These are phyloP conservation scores for Chrysosporium keratinophilum DNA, from an alignment of 2,329 filamentous ascomycete genomes.

Conservation along the genomic window DNA sequence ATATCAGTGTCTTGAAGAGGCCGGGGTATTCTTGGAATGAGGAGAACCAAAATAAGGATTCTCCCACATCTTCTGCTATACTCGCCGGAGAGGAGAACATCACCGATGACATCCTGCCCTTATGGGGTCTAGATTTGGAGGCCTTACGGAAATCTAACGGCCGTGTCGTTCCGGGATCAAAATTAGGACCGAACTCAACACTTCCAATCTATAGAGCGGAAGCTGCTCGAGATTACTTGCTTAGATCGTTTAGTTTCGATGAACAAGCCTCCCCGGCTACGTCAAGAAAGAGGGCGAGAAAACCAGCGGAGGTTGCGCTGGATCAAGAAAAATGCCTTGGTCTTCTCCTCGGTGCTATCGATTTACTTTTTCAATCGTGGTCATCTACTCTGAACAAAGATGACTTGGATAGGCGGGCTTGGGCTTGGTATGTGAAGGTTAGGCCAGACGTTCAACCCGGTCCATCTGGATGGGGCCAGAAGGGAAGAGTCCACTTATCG, in stretches of 20 bases:
- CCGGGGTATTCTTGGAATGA: slow-evolving; percentile 56
- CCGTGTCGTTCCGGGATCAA: slow-evolving; percentile 17
- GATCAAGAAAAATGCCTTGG: slow-evolving; percentile 62
- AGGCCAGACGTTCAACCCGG: slow-evolving; percentile 67
- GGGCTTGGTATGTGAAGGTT: slow-evolving; percentile 70
- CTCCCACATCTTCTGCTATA: background rate
- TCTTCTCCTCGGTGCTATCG: slow-evolving; percentile 58
- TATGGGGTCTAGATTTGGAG: slow-evolving; percentile 52
- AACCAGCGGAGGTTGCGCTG: slow-evolving; percentile 45
- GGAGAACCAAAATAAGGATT: background rate
- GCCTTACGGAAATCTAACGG: slow-evolving; percentile 41
- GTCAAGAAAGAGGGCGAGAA: slow-evolving; percentile 12
- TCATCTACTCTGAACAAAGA: slow-evolving; percentile 47
- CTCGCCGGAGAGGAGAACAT: background rate
- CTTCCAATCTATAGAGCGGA: slow-evolving; percentile 68
- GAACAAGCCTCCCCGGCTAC: slow-evolving; percentile 1
- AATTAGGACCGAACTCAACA: slow-evolving; percentile 30
- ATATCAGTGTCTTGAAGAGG: slow-evolving; percentile 64
- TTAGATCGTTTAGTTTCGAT: slow-evolving; percentile 35
- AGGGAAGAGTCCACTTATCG: slow-evolving; percentile 50
- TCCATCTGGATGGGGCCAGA: slow-evolving; percentile 71
- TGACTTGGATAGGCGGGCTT: slow-evolving; percentile 66
- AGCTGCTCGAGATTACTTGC: slow-evolving; percentile 50
- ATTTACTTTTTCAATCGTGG: slow-evolving; percentile 67
- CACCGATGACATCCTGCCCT: slow-evolving; percentile 33